phyloP scores from a whole-genome alignment of 176 grass and related monocot genomes.

The Cocos nucifera region DNA sequence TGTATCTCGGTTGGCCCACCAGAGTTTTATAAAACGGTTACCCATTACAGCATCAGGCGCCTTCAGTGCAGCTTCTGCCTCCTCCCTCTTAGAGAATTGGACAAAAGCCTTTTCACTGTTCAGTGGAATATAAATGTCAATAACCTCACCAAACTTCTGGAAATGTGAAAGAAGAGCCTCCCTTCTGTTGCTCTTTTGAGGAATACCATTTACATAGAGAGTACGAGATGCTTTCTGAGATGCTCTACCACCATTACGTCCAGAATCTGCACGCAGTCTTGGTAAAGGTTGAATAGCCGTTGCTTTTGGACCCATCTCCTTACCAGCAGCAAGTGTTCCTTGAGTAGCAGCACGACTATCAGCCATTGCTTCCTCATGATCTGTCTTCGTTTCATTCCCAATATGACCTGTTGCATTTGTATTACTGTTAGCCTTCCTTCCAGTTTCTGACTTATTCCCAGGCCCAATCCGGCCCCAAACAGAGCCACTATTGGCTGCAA shows the following conservation, averaged over 20 bases:
- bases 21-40: constrained; percentile 96
- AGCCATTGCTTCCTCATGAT: constrained; percentile 20
- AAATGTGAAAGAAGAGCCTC: constrained; percentile 77
- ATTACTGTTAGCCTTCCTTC: constrained; percentile 28
- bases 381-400: constrained; percentile 30
- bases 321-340: constrained; percentile 23
- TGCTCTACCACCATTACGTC: constrained; percentile 33
- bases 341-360: constrained; percentile 18
- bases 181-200: constrained; percentile 61
- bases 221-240: constrained; percentile 89
- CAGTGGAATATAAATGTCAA: constrained; percentile 88
- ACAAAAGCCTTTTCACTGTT: constrained; percentile 92
- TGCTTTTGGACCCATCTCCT: constrained; percentile 21
- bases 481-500: constrained; percentile 38
- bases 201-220: constrained; percentile 86
- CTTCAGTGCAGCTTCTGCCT: constrained; percentile 88
- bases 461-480: constrained; percentile 71
- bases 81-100: constrained; percentile 90
- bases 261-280: constrained; percentile 30
- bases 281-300: constrained; percentile 26
- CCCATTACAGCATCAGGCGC: constrained; percentile 97
- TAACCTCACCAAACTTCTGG: constrained; percentile 79
- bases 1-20: constrained; percentile 97
- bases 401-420: constrained; percentile 20
- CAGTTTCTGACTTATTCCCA: constrained; percentile 30